These are phyloP conservation scores for Kuraishia piskuri DNA, from an alignment of 805 yeast genomes.

Conservation along the genomic window DNA sequence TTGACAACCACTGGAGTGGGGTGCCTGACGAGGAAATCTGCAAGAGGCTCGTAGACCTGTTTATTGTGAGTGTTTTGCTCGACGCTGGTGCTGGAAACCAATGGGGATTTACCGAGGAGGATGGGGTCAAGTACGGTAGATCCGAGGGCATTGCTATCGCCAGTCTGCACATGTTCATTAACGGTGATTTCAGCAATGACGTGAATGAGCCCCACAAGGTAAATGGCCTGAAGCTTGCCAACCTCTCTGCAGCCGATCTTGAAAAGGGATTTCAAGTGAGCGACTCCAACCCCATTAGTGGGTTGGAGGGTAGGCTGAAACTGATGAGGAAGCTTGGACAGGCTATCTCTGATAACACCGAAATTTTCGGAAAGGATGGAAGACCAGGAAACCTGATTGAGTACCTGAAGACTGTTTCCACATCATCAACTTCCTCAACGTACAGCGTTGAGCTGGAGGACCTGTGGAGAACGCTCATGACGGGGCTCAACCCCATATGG, in stretches of 20 bases:
- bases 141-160: slow-evolving; percentile 64
- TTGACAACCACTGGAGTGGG: slow-evolving; percentile 25
- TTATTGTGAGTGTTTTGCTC: slow-evolving; percentile 49
- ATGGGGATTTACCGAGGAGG: slow-evolving; percentile 41
- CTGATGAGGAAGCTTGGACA: slow-evolving; percentile 39
- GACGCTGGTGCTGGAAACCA: slow-evolving; percentile 64
- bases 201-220: slow-evolving; percentile 30
- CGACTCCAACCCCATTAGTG: slow-evolving; percentile 39
- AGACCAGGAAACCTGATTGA: slow-evolving; percentile 44
- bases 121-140: slow-evolving; percentile 27
- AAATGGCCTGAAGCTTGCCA: slow-evolving; percentile 30
- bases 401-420: slow-evolving; percentile 23
- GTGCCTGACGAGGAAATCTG: slow-evolving; percentile 33
- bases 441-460: slow-evolving; percentile 32
- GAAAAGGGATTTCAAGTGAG: slow-evolving; percentile 38
- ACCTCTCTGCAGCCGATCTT: slow-evolving; percentile 27
- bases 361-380: slow-evolving; percentile 28
- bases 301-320: slow-evolving; percentile 43
- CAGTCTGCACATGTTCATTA: slow-evolving; percentile 41
- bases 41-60: slow-evolving; percentile 45
- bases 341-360: slow-evolving; percentile 29
- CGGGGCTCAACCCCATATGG: slow-evolving; percentile 52
- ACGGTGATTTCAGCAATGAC: slow-evolving; percentile 33
- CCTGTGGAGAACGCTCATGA: slow-evolving; percentile 48
- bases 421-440: slow-evolving; percentile 11